Evolutionary conservation across 2,329 filamentous ascomycete genomes (phyloP), one percentile per base, ranked within the genome.

Genomic region (Alternaria sp.): DNA sequence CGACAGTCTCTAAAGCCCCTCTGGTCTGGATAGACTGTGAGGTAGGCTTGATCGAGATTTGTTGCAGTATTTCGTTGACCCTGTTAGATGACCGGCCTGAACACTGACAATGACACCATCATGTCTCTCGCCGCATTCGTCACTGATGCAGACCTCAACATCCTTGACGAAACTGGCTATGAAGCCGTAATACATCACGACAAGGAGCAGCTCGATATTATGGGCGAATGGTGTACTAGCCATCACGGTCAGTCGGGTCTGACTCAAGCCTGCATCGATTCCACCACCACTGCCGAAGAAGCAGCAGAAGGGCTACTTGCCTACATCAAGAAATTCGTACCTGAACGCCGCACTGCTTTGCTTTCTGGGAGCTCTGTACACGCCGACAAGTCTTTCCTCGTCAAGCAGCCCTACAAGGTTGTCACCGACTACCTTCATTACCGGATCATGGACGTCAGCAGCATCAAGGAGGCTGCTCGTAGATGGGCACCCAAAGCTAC

Each of bases 341-440:
- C 93, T 0, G 82, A 90, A 63, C 83, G 85, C 9, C 85, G 89
- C 51, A 87, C 81, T 32, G 95, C 89, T 1, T 80, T 98, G 61
- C 84, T 99, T 44, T 94, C 96, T 0, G 96, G 96, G 3, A 99
- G 97, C 81, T 96, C 91, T 61, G 92, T 99, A 25, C 95, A 99
- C 77, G 93, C 91, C 4, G 96, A 99, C 80, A 89, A 89, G 72
- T 88, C 88, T 2, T 99, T 99, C 77, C 84, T 99, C 63, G 85
- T 88, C 6, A 87, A 88, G 66, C 85, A 85, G 60, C 93, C 94
- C 0, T 99, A 95, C 80, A 87, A 85, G 43, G 83, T 85, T 62
- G 89, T 97, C 2, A 81, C 92, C 52, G 87, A 91, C 60, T 88
- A 96, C 80, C 83, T 99, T 69, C 92, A 97, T 80, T 93, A 99